These are phyloP conservation scores for Scedosporium boydii DNA, from an alignment of 2,329 filamentous ascomycete genomes.

Conservation along the genomic window DNA sequence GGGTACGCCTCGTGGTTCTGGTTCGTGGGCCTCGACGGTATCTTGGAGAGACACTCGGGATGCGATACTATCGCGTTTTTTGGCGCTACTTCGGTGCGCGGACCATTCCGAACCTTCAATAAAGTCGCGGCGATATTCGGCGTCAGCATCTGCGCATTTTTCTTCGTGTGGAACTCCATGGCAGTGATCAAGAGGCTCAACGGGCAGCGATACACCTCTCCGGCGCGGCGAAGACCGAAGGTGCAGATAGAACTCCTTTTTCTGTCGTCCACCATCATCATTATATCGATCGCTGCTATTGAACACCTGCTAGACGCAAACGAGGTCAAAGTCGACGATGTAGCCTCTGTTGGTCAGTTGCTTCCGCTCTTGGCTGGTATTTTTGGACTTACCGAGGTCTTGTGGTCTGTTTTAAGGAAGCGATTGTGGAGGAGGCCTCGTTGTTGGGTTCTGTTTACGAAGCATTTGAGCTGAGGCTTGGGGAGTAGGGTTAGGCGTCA, in stretches of 20 bases:
- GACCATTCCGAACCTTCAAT: not conserved
- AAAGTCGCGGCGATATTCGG: not conserved
- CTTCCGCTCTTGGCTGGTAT: not conserved
- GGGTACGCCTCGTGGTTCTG: slow-evolving; percentile 16
- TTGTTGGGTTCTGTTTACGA: not conserved
- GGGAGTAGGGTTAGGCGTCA: too few relatives aligned
- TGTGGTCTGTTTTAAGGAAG: not conserved
- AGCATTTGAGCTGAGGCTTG: not conserved
- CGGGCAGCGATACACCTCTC: not conserved
- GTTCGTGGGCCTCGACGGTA: not conserved
- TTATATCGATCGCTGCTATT: not conserved
- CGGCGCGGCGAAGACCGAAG: not conserved
- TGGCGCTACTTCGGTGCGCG: not conserved
- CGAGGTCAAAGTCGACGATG: not conserved
- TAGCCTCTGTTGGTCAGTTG: not conserved
- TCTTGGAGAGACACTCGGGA: not conserved
- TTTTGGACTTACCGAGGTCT: not conserved
- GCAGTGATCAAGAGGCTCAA: not conserved
- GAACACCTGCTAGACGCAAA: not conserved
- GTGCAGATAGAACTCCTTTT: not conserved
- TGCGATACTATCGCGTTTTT: not conserved
- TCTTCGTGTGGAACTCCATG: not conserved
- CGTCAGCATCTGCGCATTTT: not conserved
- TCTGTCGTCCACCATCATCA: not conserved
- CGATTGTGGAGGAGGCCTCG: not conserved